phyloP scores from a whole-genome alignment of 768 basidiomycete genomes.

The Russula lepida region DNA sequence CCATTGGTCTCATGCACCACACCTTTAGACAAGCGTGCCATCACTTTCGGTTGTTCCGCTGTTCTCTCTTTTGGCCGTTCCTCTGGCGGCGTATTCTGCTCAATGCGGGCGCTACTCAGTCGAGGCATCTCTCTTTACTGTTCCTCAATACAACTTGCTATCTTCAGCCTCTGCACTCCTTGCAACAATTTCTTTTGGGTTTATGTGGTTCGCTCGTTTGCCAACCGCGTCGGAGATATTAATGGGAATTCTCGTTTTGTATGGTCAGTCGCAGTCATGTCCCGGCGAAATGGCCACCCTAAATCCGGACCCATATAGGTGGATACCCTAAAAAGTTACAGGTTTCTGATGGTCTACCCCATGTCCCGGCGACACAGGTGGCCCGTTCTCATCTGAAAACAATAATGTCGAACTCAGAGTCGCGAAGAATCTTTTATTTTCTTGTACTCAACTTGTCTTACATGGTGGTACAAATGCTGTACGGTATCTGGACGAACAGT shows the following conservation, averaged over 20 bases:
- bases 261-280: constrained; percentile 38
- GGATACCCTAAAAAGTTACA: constrained; percentile 15
- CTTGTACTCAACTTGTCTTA: constrained; percentile 88
- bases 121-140: constrained; percentile 40
- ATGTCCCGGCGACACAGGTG: constrained; percentile 24
- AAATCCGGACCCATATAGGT: constrained; percentile 4
- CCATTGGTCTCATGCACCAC: background rate
- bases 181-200: constrained; percentile 46
- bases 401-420: constrained; percentile 85
- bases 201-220: constrained; percentile 53
- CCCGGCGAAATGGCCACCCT: background rate
- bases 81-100: constrained; percentile 52
- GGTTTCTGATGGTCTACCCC: constrained; percentile 19
- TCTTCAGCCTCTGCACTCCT: constrained; percentile 49
- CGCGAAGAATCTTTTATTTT: constrained; percentile 95
- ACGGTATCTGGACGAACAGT: constrained; percentile 97
- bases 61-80: constrained; percentile 48
- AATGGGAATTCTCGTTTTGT: constrained; percentile 50
- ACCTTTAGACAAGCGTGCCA: constrained; percentile 25
- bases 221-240: constrained; percentile 52
- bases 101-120: constrained; percentile 50
- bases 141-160: constrained; percentile 47
- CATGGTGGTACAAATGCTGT: constrained; percentile 96
- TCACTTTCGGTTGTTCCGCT: constrained; percentile 47
- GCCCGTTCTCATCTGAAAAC: constrained; percentile 75